Base-by-base conservation (phyloP, 371 early-diverging fungal genomes). In the Mucor indicus region DNA sequence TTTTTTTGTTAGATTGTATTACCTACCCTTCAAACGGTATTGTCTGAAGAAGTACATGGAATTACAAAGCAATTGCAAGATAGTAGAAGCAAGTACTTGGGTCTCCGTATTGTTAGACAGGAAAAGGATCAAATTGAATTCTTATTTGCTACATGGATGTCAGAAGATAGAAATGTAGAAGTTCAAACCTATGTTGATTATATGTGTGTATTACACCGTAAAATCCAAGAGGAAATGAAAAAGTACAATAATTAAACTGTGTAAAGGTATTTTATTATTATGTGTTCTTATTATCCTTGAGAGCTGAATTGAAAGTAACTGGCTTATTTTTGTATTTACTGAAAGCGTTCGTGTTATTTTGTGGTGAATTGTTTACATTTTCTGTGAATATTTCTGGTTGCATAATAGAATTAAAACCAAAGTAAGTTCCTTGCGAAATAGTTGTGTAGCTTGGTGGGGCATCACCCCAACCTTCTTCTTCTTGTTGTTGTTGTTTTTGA, bases 181-280 rank as follows among this genome's bases (percentile, higher is more conserved):
- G 85, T 82, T 36, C 84, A 91, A 84, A 86, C 85, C 13, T 97
- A 98, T 67, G 93, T 96, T 11, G 98, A 97, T 56, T 98, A 85
- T 52, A 77, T 98, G 63, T 90, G 91, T 59, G 78, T 81, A 9
- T 83, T 95, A 51, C 98, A 98, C 62, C 81, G 91, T 53, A 89
- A 87, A 64, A 90, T 90, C 50, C 92, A 92, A 63, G 82, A 74
- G 25, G 92, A 90, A 68, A 81, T 85, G 69, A 80, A 73, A 35
- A 67, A 68, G 38, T 37, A 40, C 9, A 62, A 41, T 20, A 62
- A 55, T 31, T 73, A 67, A 48, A 30, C 21, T 31, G 13, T 41
- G 25, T 39, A 36, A 40, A 32, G 9, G 16, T 13, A 21, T 19
- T 2, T 22, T 8, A 29, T 31, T 47, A 2, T 27, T 11, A 38